Evolutionary conservation across 192 early-diverging fungal species (phyloP).

Genomic region (Coemansia pectinata): DNA sequence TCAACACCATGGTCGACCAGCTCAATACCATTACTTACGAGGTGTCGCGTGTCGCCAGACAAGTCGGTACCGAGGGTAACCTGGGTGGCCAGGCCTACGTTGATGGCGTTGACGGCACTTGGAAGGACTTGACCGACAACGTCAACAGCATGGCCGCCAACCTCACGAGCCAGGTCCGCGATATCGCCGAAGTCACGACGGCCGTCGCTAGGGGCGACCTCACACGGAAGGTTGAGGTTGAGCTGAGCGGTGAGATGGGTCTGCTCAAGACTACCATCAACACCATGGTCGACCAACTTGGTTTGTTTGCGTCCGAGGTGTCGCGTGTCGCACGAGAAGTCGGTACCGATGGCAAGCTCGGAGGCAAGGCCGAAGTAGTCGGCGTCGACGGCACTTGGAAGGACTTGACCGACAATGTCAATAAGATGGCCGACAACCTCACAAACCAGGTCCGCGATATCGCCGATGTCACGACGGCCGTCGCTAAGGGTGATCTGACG

Average conservation of each 20-base stretch:
- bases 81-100: slow-evolving; percentile 63
- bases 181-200: slow-evolving; percentile 58
- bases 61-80: slow-evolving; percentile 71
- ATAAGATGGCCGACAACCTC: slow-evolving; percentile 60
- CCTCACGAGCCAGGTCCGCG: slow-evolving; percentile 59
- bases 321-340: slow-evolving; percentile 66
- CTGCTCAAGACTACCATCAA: slow-evolving; percentile 60
- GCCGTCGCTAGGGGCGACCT: slow-evolving; percentile 60
- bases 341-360: slow-evolving; percentile 68
- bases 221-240: slow-evolving; percentile 44
- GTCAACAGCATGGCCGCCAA: slow-evolving; percentile 62
- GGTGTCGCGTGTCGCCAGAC: slow-evolving; percentile 71
- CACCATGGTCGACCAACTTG: slow-evolving; percentile 60
- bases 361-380: slow-evolving; percentile 55
- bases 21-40: slow-evolving; percentile 59
- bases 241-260: slow-evolving; percentile 38
- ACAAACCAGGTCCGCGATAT: slow-evolving; percentile 58
- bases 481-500: slow-evolving; percentile 57
- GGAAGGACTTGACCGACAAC: slow-evolving; percentile 44
- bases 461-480: slow-evolving; percentile 57
- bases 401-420: slow-evolving; percentile 61
- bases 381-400: slow-evolving; percentile 59
- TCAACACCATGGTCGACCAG: slow-evolving; percentile 74
- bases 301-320: slow-evolving; percentile 59
- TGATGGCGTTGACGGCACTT: slow-evolving; percentile 33